Evolutionary conservation across 1,284 basidiomycete genomes (phyloP).

Genomic region (Naganishia liquefaciens): DNA sequence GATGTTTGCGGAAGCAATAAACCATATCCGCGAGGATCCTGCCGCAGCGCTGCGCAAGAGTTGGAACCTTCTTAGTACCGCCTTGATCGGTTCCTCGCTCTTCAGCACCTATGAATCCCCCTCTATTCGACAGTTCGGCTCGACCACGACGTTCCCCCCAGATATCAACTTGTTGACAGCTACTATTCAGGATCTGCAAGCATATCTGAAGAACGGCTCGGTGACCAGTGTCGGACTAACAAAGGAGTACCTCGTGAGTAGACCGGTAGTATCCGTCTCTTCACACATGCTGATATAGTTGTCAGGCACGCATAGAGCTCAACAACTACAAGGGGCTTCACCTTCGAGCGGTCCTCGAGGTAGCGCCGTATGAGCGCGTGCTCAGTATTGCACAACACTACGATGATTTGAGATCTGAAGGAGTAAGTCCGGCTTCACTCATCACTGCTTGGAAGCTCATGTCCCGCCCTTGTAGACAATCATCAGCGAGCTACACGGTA

Average conservation of each 20-base stretch:
- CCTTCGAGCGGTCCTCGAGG: slow-evolving; percentile 20
- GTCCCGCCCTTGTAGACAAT: not conserved
- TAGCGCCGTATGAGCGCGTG: slow-evolving; percentile 8
- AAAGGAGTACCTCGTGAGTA: slow-evolving; percentile 37
- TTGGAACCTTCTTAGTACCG: slow-evolving; percentile 1
- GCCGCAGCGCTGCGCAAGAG: not conserved
- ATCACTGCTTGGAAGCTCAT: not conserved
- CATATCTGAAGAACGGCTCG: slow-evolving; percentile 35
- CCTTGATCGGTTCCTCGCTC: not conserved
- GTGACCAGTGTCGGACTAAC: slow-evolving; percentile 38
- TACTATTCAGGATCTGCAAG: slow-evolving; percentile 36
- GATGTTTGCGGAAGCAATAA: not conserved
- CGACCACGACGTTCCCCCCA: not conserved
- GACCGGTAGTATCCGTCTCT: not conserved
- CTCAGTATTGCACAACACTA: slow-evolving; percentile 10
- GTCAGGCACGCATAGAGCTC: slow-evolving; percentile 11
- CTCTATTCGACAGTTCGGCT: not conserved
- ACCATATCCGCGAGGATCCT: not conserved
- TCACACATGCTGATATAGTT: too few relatives aligned
- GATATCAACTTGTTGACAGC: slow-evolving; percentile 27
- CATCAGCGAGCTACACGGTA: slow-evolving; percentile 38
- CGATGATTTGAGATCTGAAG: slow-evolving; percentile 10
- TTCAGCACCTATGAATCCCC: not conserved
- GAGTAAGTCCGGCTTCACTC: slow-evolving; percentile 4
- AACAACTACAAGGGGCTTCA: slow-evolving; percentile 17